phyloP scores from a whole-genome alignment of 177 flowering plant genomes.

The Vitis hybrid region DNA sequence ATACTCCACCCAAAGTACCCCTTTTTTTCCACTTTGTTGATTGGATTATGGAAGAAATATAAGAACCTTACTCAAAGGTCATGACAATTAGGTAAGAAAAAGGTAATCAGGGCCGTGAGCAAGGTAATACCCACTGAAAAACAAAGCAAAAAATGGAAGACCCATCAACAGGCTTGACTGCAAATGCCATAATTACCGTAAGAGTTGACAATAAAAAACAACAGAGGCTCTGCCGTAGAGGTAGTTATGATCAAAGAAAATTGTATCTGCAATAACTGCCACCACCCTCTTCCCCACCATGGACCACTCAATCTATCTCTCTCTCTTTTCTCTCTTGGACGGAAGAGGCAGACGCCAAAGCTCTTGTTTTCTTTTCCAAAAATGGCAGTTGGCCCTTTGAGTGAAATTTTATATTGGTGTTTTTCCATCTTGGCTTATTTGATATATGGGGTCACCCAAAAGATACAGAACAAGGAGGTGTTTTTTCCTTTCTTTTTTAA shows the following conservation, averaged over 20 bases:
- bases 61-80: background rate
- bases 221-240: background rate
- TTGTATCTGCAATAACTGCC: constrained; percentile 2
- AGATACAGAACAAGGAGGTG: constrained; percentile 14
- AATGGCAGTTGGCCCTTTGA: constrained; percentile 2
- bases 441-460: constrained; percentile 16
- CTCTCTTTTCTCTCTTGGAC: constrained; percentile 5
- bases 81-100: constrained; percentile 15
- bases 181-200: background rate
- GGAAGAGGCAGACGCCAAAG: constrained; percentile 6
- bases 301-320: constrained; percentile 8
- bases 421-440: constrained; percentile 15
- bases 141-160: background rate
- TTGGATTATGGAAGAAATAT: too few species aligned
- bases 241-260: constrained; percentile 1
- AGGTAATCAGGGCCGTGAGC: too few species aligned
- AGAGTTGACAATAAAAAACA: constrained; percentile 14
- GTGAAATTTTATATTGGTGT: background rate
- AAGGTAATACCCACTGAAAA: background rate
- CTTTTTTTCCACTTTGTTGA: too few species aligned
- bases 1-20: too few species aligned
- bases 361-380: constrained; percentile 7
- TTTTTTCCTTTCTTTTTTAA: background rate
- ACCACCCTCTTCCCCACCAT: background rate
- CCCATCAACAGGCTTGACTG: background rate